Conservation (phyloP, 106 monocot species). For the Dendrobium chrysotoxum region DNA sequence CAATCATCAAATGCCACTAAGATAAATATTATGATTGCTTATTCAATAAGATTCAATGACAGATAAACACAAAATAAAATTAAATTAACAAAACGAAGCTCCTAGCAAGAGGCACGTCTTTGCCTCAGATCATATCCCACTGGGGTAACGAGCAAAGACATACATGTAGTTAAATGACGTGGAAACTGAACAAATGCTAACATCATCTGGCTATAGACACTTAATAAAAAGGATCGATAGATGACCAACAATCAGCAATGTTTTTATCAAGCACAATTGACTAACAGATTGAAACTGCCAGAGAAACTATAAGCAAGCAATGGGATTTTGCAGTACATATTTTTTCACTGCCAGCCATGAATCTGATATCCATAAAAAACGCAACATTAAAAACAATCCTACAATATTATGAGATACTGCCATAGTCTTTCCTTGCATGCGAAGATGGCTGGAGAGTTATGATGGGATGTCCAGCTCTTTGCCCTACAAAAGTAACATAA, state of each 20-base stretch:
- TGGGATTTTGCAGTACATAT: slow-evolving; percentile 23
- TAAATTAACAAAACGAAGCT: too few relatives aligned
- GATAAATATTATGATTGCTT: too few relatives aligned
- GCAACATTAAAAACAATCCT: neutral
- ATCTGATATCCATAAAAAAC: neutral
- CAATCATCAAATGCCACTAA: too few relatives aligned
- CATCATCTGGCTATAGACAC: neutral
- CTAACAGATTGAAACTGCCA: slow-evolving; percentile 4
- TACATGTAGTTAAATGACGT: neutral
- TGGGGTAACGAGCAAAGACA: neutral
- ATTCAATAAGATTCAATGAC: too few relatives aligned
- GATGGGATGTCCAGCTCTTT: slow-evolving; percentile 49
- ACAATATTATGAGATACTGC: slow-evolving; percentile 36
- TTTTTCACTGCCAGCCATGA: slow-evolving; percentile 15
- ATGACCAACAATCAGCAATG: neutral
- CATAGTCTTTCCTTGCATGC: slow-evolving; percentile 52
- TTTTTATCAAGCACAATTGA: neutral
- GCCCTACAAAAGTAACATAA: slow-evolving; percentile 25
- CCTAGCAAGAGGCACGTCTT: too few relatives aligned
- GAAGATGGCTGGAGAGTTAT: slow-evolving; percentile 35
- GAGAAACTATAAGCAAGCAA: slow-evolving; percentile 5
- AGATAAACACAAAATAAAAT: too few relatives aligned
- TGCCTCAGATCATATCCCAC: too few relatives aligned
- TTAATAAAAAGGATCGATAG: neutral
- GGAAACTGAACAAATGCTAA: neutral